A percentile compares a stretch with the other conserved stretches of the same genome.
Evolutionary conservation across 768 basidiomycete genomes (phyloP).

Genomic region (Boletus insuetus): DNA sequence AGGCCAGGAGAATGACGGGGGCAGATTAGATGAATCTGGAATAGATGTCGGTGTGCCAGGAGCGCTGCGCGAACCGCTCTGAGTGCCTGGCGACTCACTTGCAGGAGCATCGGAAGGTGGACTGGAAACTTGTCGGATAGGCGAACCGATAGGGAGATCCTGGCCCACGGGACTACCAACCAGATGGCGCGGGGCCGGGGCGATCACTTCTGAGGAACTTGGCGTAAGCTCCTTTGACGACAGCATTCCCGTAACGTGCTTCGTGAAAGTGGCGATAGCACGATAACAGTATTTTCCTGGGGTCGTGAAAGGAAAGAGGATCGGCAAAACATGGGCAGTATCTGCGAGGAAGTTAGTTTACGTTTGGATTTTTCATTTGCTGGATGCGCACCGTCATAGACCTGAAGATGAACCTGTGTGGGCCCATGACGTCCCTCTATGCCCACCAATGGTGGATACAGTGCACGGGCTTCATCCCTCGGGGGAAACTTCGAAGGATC

Average conservation of each 20-base stretch:
- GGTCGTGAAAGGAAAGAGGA: constrained; percentile 72
- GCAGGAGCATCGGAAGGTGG: not conserved
- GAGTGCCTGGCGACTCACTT: not conserved
- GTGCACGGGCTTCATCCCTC: constrained; percentile 38
- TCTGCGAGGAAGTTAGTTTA: constrained; percentile 38
- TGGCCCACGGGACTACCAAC: constrained; percentile 4
- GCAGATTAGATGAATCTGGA: not conserved
- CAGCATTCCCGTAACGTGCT: constrained; percentile 56
- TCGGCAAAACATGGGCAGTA: constrained; percentile 68
- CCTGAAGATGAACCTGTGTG: constrained; percentile 87
- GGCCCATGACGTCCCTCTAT: constrained; percentile 54
- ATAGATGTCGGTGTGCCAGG: not conserved
- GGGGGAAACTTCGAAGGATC: constrained; percentile 68
- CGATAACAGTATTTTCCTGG: constrained; percentile 81
- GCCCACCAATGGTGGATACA: constrained; percentile 57
- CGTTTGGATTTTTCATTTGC: constrained; percentile 22
- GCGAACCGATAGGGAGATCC: not conserved
- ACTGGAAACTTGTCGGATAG: constrained; percentile 1
- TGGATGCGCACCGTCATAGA: constrained; percentile 69
- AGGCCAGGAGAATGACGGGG: constrained; percentile 12
- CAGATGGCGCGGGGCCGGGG: not conserved
- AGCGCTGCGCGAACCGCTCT: not conserved
- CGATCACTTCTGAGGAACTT: constrained; percentile 8
- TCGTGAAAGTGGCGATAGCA: constrained; percentile 69
- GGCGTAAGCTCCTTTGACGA: constrained; percentile 9